These are phyloP conservation scores for Acanthamoeba healyi DNA, from an alignment of 208 protist species.

Conservation along the genomic window DNA sequence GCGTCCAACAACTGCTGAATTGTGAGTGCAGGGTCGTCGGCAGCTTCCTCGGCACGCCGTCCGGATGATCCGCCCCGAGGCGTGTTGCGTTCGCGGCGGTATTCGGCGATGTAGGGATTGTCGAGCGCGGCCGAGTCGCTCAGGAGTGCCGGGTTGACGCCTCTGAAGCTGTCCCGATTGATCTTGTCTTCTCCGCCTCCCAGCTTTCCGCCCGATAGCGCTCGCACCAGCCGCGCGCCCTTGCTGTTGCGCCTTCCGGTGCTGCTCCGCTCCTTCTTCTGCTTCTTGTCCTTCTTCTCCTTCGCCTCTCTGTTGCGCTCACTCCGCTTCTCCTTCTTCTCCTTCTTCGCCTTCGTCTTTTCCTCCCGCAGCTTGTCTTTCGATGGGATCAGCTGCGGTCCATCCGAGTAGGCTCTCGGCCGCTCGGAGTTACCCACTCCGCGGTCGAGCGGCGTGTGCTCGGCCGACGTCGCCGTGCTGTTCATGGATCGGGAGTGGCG, in stretches of 20 bases:
- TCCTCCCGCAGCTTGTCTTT: not conserved
- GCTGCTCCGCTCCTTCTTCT: not conserved
- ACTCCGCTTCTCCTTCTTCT: not conserved
- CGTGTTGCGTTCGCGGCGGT: conserved; percentile 29
- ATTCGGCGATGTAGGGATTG: conserved; percentile 50
- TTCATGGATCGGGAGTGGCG: conserved; percentile 3
- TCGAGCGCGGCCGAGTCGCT: conserved; percentile 39
- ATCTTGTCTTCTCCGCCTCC: not conserved
- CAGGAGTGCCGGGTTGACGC: conserved; percentile 10
- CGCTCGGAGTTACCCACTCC: not conserved
- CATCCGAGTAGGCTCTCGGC: conserved; percentile 32
- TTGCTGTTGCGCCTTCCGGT: not conserved
- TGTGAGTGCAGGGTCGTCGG: not conserved
- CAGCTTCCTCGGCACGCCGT: too few relatives aligned
- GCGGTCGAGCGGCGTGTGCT: not conserved
- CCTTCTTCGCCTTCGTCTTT: not conserved
- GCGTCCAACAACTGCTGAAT: not conserved
- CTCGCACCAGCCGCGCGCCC: not conserved
- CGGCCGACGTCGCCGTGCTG: not conserved
- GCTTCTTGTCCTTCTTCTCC: not conserved
- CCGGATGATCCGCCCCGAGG: not conserved
- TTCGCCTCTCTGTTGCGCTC: not conserved
- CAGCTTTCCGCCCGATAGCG: conserved; percentile 34
- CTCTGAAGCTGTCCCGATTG: conserved; percentile 1
- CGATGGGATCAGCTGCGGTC: not conserved